A percentile compares a stretch with the other conserved stretches of the same genome.
phyloP scores from a whole-genome alignment of 2,329 filamentous ascomycete species.

The Ustulina deusta region DNA sequence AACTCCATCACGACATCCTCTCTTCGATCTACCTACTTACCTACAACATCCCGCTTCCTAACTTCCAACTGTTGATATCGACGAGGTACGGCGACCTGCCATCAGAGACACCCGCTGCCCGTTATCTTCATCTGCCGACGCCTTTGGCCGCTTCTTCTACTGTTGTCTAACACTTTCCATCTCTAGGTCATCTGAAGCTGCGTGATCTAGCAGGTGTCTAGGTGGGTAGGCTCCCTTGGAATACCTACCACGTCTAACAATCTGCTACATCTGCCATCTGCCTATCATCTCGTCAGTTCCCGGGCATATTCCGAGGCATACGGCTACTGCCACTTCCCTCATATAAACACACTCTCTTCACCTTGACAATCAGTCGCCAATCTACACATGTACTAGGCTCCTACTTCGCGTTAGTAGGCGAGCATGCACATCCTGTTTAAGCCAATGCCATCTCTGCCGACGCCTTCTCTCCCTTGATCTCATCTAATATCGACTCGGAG shows the following conservation, averaged over 20 bases:
- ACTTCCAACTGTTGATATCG: background rate
- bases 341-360: constrained; percentile 1
- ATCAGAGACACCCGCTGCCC: background rate
- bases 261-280: constrained; percentile 31
- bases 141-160: background rate
- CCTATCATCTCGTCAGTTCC: constrained; percentile 25
- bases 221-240: background rate
- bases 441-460: constrained; percentile 1
- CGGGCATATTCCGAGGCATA: constrained; percentile 1
- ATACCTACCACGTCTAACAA: constrained; percentile 9
- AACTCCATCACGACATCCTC: constrained; percentile 11
- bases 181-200: constrained; percentile 21
- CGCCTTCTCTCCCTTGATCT: constrained; percentile 34
- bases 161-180: constrained; percentile 24
- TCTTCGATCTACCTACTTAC: background rate
- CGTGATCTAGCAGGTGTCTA: constrained; percentile 31
- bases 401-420: background rate
- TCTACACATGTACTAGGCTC: constrained; percentile 18
- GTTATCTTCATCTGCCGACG: background rate
- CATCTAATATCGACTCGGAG: constrained; percentile 22
- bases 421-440: constrained; percentile 18
- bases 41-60: background rate
- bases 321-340: constrained; percentile 23
- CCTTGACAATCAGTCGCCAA: constrained; percentile 1
- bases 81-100: constrained; percentile 21